These are phyloP conservation scores for Cutaneotrichosporon sp. DNA, from an alignment of 1,284 basidiomycete species.

Conservation along the genomic window DNA sequence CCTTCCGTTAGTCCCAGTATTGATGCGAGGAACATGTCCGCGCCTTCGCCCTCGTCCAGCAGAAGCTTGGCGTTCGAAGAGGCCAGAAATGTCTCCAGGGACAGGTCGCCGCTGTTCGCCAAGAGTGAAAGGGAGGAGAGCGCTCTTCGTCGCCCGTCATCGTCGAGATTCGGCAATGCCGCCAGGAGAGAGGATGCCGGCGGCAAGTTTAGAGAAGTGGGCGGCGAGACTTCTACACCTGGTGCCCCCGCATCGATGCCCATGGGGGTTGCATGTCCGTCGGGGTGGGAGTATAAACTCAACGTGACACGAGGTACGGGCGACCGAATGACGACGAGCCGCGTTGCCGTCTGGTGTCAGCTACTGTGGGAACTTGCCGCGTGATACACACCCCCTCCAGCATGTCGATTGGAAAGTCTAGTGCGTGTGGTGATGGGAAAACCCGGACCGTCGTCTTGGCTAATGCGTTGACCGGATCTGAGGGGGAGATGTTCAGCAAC, in stretches of 20 bases:
- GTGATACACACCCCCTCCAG: conserved; percentile 4
- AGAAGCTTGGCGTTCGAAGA: neutral
- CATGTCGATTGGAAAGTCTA: conserved; percentile 14
- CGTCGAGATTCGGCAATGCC: neutral
- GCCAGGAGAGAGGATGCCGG: neutral
- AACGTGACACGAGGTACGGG: conserved; percentile 8
- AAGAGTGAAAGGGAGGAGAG: neutral
- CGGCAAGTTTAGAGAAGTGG: conserved; percentile 1
- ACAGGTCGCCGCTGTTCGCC: neutral
- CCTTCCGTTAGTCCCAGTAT: conserved; percentile 12
- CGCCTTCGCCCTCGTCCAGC: neutral
- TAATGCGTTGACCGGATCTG: conserved; percentile 11
- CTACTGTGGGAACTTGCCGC: neutral
- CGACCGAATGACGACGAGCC: conserved; percentile 11
- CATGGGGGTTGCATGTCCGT: neutral
- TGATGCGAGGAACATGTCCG: neutral
- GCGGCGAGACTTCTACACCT: neutral
- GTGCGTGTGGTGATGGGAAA: conserved; percentile 1
- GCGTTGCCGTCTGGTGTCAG: conserved; percentile 9
- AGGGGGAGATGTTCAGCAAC: conserved; percentile 8
- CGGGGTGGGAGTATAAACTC: conserved; percentile 6
- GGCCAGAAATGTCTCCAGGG: neutral
- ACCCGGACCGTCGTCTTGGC: conserved; percentile 1
- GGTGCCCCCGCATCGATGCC: neutral
- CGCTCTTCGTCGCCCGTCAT: neutral